Evolutionary conservation across 306 rosid species (phyloP), one percentile per base, ranked within the genome.

Genomic region (Geum urbanum): DNA sequence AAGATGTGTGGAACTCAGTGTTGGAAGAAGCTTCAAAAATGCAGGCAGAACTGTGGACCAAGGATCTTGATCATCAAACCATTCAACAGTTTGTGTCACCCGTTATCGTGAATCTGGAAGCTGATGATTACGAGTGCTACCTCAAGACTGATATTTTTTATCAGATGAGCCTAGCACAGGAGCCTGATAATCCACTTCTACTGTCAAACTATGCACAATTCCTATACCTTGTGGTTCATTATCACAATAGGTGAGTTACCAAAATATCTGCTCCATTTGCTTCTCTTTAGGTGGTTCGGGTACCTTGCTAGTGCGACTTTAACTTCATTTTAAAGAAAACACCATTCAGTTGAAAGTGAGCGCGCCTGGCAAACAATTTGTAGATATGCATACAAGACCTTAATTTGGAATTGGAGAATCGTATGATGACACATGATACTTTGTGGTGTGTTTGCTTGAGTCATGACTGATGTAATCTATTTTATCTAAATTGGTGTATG

Each of bases 161-260:
- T 80, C 84, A 80, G 81, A 73, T 63, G 73, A 71, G 69, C 64
- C 39, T 90, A 67, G 58, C 65, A 40, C 62, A 20, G 67, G 76
- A 80, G 15, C 96, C 92, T 10, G 8, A 81, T 20, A 83, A 77
- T 81, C 84, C 92, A 5, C 98, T 92, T 69, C 81, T 92, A 20
- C 84, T 92, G 18, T 78, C 95, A 37, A 92, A 92, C 80, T 90
- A 83, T 78, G 98, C 88, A 19, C 96, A 90, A 43, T 92, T 86
- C 79, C 96, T 90, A 69, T 81, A 78, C 81, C 84, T 88, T 39
- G 96, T 92, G 6, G 63, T 72, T 15, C 88, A 71, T 62, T 91
- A 90, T 72, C 74, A 56, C 73, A 83, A 88, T 35, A 65, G 88
- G 96, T 90, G 54, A 70, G 80, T 71, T 64, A 64, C 40, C 7